These are phyloP conservation scores for Rhizopus microsporus DNA, from an alignment of 371 early-diverging fungal genomes.

Conservation along the genomic window DNA sequence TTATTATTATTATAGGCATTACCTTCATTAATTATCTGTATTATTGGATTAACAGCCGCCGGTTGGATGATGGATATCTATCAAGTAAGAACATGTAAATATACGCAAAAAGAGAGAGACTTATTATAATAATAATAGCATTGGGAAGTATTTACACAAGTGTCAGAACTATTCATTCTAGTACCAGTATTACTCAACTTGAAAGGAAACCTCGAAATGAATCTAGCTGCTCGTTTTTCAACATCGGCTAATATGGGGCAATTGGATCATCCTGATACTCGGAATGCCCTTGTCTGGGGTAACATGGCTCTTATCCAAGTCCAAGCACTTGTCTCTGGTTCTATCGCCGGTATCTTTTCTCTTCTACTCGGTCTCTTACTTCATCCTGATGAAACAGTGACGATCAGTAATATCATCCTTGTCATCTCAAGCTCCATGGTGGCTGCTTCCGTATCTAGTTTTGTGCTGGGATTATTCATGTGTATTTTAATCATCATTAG, in stretches of 20 bases:
- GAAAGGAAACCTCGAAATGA: conserved; percentile 91
- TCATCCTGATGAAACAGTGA: conserved; percentile 51
- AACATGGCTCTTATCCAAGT: conserved; percentile 75
- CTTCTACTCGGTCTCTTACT: conserved; percentile 61
- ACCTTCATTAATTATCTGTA: conserved; percentile 74
- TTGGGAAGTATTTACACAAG: conserved; percentile 71
- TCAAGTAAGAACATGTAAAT: conserved; percentile 48
- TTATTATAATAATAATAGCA: conserved; percentile 41
- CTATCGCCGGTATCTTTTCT: conserved; percentile 69
- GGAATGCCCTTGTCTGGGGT: conserved; percentile 60
- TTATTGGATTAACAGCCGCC: conserved; percentile 72
- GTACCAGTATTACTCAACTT: conserved; percentile 84
- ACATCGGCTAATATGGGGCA: conserved; percentile 77
- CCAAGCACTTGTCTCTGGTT: conserved; percentile 70
- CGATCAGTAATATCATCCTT: conserved; percentile 58
- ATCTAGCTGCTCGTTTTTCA: conserved; percentile 80
- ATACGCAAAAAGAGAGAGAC: not conserved
- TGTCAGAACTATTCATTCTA: conserved; percentile 83
- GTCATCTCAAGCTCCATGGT: conserved; percentile 73
- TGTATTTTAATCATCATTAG: conserved; percentile 71
- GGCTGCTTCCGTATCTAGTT: conserved; percentile 72
- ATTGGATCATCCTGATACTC: conserved; percentile 51
- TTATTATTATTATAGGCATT: conserved; percentile 56
- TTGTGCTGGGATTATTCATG: conserved; percentile 76
- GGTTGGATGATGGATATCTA: conserved; percentile 77